phyloP scores from a whole-genome alignment of 2,329 filamentous ascomycete species.

The Fonsecaea erecta region DNA sequence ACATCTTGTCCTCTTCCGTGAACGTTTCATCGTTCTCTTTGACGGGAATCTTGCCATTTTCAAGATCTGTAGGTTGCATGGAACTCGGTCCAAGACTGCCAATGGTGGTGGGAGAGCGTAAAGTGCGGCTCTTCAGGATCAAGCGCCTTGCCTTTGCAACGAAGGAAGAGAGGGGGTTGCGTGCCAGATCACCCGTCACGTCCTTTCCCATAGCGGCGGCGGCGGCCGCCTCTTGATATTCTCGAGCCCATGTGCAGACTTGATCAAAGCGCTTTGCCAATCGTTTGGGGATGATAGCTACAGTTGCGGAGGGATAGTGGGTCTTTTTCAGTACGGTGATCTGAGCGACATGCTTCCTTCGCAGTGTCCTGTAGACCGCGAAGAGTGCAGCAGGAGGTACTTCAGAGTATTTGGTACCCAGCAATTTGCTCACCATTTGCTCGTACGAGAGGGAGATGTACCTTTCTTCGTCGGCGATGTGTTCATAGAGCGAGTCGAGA shows the following conservation, averaged over 20 bases:
- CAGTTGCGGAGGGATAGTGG: conserved; percentile 3
- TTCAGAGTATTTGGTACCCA: conserved; percentile 42
- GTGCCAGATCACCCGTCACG: conserved; percentile 33
- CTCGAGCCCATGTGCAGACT: conserved; percentile 61
- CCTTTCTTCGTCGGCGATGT: conserved; percentile 46
- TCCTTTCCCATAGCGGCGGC: conserved; percentile 42
- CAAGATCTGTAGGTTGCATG: conserved; percentile 38
- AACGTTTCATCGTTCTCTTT: conserved; percentile 50
- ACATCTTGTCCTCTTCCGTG: conserved; percentile 54
- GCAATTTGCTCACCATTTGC: conserved; percentile 44
- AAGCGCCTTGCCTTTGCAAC: conserved; percentile 51
- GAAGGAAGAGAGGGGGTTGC: conserved; percentile 50
- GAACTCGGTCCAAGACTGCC: conserved; percentile 50
- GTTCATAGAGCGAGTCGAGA: conserved; percentile 47
- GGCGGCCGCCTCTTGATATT: conserved; percentile 58
- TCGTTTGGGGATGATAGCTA: conserved; percentile 54
- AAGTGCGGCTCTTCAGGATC: conserved; percentile 48
- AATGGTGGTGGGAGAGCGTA: conserved; percentile 50
- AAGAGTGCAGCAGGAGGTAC: conserved; percentile 40
- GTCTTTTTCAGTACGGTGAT: conserved; percentile 8
- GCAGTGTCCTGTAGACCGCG: conserved; percentile 20
- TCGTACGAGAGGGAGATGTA: conserved; percentile 44
- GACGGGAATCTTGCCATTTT: conserved; percentile 27
- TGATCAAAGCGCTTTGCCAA: conserved; percentile 55
- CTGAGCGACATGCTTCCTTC: conserved; percentile 9